Evolutionary conservation across 164 flowering plant genomes (phyloP), one percentile per base, ranked within the genome.

Genomic region (Warburgia ugandensis): DNA sequence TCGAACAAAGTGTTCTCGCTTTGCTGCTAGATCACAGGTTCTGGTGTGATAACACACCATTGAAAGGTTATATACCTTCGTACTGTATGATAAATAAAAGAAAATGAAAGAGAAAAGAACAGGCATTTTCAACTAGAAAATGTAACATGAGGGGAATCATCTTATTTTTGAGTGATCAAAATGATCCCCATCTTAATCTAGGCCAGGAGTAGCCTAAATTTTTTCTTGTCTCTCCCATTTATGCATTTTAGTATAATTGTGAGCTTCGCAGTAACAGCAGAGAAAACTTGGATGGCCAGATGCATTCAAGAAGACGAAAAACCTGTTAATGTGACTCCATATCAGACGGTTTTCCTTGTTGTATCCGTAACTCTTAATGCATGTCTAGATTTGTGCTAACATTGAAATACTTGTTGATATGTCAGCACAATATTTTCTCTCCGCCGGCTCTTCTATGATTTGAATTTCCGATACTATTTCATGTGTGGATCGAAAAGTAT

Each of bases 21-120:
- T 17, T 1, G 48, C 62, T 39, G 55, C 62, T 9, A 39, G 29
- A 49, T 30, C 54, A 20, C 84, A 85, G 63, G 75, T 77, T 52
- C 78, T 78, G 17, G 68, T 76, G 11, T 74, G 59, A 53, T 16
- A 32, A 20, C n/a, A 4, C 3, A 38, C 5, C 40, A 23, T 43
- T 50, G 8, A 10, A 9, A 32, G 30, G n/a, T 17, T 6, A 1
- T 44, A n/a, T 6, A 22, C 47, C 46, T 45, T 29, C 12, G 14
- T 35, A 51, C 37, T 60, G 42, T 52, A 53, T 11, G 52, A 23
- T 4, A 2, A 48, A 23, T 22, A 21, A 29, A 38, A 31, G 7
- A 33, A 14, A 25, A 8, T 13, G 8, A 41, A 40, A 3, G 37
- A 29, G 3, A 37, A 27, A 31, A 22, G 31, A 22, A 48, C n/a